These are phyloP conservation scores for Periglandula ipomoeae DNA, from an alignment of 2,329 filamentous ascomycete species.

Conservation along the genomic window DNA sequence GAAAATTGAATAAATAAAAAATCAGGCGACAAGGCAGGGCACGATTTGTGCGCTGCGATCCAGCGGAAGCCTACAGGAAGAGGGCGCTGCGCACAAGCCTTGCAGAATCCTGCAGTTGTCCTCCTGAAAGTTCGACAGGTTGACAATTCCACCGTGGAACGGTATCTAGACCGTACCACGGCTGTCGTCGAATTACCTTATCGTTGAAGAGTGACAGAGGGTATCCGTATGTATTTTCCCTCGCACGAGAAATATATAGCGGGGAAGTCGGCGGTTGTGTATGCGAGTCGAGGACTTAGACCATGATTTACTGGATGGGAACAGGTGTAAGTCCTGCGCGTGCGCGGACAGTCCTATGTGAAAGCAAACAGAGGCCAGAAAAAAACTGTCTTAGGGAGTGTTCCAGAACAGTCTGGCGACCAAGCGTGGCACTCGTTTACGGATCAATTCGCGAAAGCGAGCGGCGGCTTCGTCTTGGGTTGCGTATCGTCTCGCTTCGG, in stretches of 20 bases:
- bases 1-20: too few species aligned
- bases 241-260: slow-evolving; percentile 3
- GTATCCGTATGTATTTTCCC: slow-evolving; percentile 6
- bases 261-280: background rate
- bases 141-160: slow-evolving; percentile 24
- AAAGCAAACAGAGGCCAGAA: background rate
- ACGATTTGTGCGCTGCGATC: slow-evolving; percentile 2
- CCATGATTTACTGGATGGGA: slow-evolving; percentile 2
- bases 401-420: too few species aligned
- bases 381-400: too few species aligned
- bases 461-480: background rate
- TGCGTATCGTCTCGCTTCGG: background rate
- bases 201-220: slow-evolving; percentile 5
- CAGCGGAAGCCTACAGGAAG: slow-evolving; percentile 13
- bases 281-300: background rate
- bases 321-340: background rate
- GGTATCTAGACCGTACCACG: slow-evolving; percentile 31
- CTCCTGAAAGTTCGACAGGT: slow-evolving; percentile 11
- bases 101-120: slow-evolving; percentile 12
- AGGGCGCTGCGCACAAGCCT: slow-evolving; percentile 12
- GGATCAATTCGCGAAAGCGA: background rate
- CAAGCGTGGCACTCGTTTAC: background rate
- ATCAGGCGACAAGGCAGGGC: slow-evolving; percentile 17
- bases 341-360: background rate
- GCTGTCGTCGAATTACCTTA: slow-evolving; percentile 18